Conservation (phyloP, 1,284 basidiomycete species). For the Amylostereum chailletii region DNA sequence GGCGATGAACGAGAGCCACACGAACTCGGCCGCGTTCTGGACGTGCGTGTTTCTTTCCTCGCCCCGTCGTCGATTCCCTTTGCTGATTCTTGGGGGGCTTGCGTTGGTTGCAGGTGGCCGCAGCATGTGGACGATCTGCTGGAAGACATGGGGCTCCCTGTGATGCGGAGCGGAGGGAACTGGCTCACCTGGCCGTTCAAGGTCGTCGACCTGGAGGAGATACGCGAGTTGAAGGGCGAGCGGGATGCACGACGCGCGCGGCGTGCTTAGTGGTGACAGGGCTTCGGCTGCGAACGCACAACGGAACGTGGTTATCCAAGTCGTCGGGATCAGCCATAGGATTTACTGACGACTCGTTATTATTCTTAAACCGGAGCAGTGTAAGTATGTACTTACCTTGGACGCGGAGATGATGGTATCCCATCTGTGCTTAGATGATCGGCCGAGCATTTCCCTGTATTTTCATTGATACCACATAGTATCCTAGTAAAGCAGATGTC, state of each 20-base stretch:
- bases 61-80: not conserved
- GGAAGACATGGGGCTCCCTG: constrained; percentile 45
- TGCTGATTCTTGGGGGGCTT: not conserved
- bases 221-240: constrained; percentile 38
- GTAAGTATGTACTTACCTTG: too few species aligned
- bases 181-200: constrained; percentile 55
- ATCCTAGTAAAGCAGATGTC: too few species aligned
- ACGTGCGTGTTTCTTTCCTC: constrained; percentile 21
- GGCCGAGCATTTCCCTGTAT: too few species aligned
- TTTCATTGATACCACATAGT: too few species aligned
- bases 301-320: too few species aligned
- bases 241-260: constrained; percentile 13
- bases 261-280: too few species aligned
- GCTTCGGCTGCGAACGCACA: too few species aligned
- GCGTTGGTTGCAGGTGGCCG: constrained; percentile 35
- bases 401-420: too few species aligned
- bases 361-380: too few species aligned
- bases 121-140: constrained; percentile 46
- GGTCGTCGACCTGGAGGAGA: constrained; percentile 37
- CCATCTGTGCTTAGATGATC: too few species aligned
- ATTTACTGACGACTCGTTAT: too few species aligned
- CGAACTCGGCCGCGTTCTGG: constrained; percentile 34
- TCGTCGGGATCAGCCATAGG: too few species aligned
- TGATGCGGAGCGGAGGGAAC: constrained; percentile 45
- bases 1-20: constrained; percentile 39